Conservation (phyloP, 345 rosid species). For the Citrus inodora region DNA sequence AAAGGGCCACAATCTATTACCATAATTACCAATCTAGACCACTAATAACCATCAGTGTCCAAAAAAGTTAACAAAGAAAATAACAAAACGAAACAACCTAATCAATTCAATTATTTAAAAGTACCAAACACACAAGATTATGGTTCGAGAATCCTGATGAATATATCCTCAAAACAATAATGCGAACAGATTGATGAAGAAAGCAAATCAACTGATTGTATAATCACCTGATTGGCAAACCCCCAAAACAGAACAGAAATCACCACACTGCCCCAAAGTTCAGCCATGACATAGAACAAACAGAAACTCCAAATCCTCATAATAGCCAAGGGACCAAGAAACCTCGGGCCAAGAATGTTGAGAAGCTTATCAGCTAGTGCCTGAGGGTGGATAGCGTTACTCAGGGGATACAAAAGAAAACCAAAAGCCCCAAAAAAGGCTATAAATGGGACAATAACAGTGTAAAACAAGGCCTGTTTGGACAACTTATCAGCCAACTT, state of each 20-base stretch:
- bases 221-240: constrained; percentile 88
- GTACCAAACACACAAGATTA: not conserved
- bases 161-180: not conserved
- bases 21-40: not conserved
- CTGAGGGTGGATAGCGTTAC: constrained; percentile 75
- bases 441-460: constrained; percentile 84
- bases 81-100: not conserved
- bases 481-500: constrained; percentile 75
- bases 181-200: not conserved
- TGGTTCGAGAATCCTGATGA: constrained; percentile 3
- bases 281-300: constrained; percentile 99
- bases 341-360: constrained; percentile 70
- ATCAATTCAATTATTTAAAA: not conserved
- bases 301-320: constrained; percentile 97
- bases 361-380: constrained; percentile 86
- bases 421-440: constrained; percentile 96
- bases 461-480: constrained; percentile 80
- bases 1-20: not conserved
- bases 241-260: constrained; percentile 98
- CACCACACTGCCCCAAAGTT: constrained; percentile 98
- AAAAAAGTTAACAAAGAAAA: not conserved
- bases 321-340: constrained; percentile 95
- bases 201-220: not conserved
- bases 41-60: not conserved
- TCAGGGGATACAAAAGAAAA: constrained; percentile 87